A percentile compares a stretch with the other conserved stretches of the same genome.
Conservation (phyloP, 306 rosid genomes). For the Corylus americana region DNA sequence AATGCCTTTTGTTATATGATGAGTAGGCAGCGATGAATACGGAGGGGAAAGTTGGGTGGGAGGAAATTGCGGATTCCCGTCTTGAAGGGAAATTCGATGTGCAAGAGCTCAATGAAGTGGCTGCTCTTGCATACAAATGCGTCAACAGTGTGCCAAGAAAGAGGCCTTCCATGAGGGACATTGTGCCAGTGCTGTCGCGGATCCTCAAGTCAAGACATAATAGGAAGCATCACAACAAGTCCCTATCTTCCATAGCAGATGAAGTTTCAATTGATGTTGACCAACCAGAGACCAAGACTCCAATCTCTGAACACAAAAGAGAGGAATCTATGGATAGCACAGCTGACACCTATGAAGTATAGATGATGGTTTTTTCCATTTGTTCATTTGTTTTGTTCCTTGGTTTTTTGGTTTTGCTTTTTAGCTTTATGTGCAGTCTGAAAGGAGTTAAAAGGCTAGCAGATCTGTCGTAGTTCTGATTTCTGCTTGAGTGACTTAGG, state of each 20-base stretch:
- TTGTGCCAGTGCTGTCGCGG: conserved; percentile 73
- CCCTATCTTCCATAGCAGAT: conserved; percentile 60
- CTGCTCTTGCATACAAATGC: conserved; percentile 88
- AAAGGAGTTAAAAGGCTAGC: conserved; percentile 10
- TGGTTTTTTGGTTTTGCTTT: conserved; percentile 28
- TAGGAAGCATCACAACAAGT: conserved; percentile 52
- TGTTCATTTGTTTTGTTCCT: conserved; percentile 23
- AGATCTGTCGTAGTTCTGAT: conserved; percentile 14
- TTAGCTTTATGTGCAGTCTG: conserved; percentile 28
- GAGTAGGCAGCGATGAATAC: conserved; percentile 90
- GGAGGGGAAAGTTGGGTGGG: conserved; percentile 97
- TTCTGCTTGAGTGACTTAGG: conserved; percentile 29
- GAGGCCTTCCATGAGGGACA: conserved; percentile 92
- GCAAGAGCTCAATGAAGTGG: conserved; percentile 80
- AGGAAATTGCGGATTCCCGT: conserved; percentile 78
- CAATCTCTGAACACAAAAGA: conserved; percentile 55
- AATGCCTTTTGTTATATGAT: conserved; percentile 33
- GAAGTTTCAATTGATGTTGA: conserved; percentile 67
- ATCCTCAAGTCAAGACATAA: conserved; percentile 61
- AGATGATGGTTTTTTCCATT: conserved; percentile 40
- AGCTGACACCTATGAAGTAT: conserved; percentile 63
- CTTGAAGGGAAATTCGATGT: conserved; percentile 73
- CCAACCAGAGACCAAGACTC: conserved; percentile 49
- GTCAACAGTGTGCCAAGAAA: conserved; percentile 69
- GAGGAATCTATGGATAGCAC: conserved; percentile 88